Evolutionary conservation across 208 protist genomes (phyloP).

Genomic region (Leishmania braziliensis): DNA sequence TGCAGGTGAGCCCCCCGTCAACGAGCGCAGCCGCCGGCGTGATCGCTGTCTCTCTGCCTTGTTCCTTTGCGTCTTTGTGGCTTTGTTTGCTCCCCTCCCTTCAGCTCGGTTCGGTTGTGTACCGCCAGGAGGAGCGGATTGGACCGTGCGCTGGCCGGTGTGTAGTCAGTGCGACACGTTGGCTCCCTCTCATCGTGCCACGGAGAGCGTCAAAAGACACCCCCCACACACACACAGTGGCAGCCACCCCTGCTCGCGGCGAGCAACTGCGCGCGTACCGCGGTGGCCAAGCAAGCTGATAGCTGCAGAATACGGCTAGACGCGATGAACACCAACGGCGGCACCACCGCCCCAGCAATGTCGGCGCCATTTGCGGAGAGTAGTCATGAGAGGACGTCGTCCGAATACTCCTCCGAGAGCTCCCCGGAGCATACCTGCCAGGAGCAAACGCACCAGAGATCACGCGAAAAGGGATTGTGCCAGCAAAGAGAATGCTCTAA

Average conservation of each 20-base stretch:
- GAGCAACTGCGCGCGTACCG: background rate
- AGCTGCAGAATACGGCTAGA: background rate
- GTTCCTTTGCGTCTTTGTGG: background rate
- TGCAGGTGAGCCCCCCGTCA: too few species aligned
- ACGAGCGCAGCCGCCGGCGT: background rate
- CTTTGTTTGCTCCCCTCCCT: background rate
- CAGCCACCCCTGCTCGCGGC: background rate
- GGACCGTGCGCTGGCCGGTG: background rate
- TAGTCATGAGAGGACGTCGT: background rate
- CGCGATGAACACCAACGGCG: background rate
- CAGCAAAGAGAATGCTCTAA: background rate
- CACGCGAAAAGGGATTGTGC: background rate
- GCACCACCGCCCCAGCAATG: background rate
- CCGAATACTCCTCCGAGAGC: background rate
- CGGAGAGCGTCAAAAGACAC: background rate
- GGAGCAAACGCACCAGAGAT: background rate
- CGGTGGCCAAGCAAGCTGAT: background rate
- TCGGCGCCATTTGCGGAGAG: background rate
- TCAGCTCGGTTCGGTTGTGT: background rate
- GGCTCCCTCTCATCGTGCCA: background rate
- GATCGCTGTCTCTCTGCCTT: background rate
- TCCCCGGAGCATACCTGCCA: too few species aligned
- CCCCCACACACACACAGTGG: background rate
- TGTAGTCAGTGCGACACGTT: background rate
- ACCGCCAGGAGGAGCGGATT: background rate